Percentiles rank a stretch among this genome's conserved stretches.
These are phyloP conservation scores for Fusarium staphyleae DNA, from an alignment of 2,329 filamentous ascomycete genomes.

Conservation along the genomic window DNA sequence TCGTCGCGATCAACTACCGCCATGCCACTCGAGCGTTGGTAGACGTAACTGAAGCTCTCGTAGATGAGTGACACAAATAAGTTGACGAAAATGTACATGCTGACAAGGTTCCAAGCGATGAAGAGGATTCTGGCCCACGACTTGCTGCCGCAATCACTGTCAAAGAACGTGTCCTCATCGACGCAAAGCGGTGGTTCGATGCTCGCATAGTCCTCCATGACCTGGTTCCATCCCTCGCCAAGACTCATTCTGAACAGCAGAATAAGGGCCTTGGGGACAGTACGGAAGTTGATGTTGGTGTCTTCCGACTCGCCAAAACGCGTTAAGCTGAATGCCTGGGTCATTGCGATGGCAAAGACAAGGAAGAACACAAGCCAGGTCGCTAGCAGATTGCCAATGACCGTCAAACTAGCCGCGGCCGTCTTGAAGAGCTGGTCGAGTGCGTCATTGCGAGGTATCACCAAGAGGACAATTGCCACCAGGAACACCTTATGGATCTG, in stretches of 20 bases:
- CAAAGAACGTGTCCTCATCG: constrained; percentile 72
- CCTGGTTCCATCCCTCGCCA: constrained; percentile 93
- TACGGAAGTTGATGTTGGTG: constrained; percentile 89
- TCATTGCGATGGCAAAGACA: constrained; percentile 94
- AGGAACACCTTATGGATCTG: constrained; percentile 94
- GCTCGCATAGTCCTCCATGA: constrained; percentile 94
- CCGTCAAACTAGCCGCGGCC: constrained; percentile 88
- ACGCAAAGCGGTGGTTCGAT: constrained; percentile 85
- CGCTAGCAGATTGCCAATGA: constrained; percentile 89
- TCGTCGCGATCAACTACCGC: constrained; percentile 91
- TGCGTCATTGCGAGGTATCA: constrained; percentile 96
- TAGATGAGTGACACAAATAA: constrained; percentile 98
- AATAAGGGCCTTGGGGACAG: constrained; percentile 91
- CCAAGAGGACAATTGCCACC: constrained; percentile 84
- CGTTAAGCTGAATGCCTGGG: constrained; percentile 93
- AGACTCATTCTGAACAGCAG: constrained; percentile 91
- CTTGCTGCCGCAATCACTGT: constrained; percentile 91
- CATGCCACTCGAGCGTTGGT: constrained; percentile 93
- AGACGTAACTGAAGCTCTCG: constrained; percentile 99
- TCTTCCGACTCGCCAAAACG: constrained; percentile 78
- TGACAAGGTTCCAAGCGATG: constrained; percentile 97
- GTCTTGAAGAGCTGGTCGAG: constrained; percentile 99
- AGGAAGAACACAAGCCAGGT: constrained; percentile 98
- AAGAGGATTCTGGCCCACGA: constrained; percentile 90
- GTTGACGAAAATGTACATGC: constrained; percentile 99